Percentiles rank a stretch among this genome's conserved stretches.
Evolutionary conservation across 148 eudicot genomes (phyloP).

Genomic region (Polygonum aviculare): DNA sequence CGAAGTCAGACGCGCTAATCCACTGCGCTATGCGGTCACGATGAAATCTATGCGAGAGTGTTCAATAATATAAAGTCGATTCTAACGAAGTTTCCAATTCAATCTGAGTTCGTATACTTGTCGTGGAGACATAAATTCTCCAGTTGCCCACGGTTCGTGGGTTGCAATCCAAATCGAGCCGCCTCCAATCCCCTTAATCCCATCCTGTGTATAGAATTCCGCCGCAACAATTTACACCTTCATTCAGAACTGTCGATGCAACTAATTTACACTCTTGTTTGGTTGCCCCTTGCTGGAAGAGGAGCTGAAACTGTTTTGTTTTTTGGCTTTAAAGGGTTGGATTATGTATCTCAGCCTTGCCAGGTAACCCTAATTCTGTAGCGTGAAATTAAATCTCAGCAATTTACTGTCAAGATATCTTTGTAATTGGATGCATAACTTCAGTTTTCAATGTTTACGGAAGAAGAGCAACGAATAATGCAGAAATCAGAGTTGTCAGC

Average conservation of each 20-base stretch:
- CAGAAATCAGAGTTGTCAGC: not conserved
- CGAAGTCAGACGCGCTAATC: slow-evolving; percentile 15
- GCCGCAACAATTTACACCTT: too few relatives aligned
- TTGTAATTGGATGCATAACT: not conserved
- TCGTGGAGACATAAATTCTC: too few relatives aligned
- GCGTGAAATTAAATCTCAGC: not conserved
- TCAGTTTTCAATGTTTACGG: not conserved
- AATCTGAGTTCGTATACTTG: too few relatives aligned
- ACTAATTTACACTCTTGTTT: too few relatives aligned
- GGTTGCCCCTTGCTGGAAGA: not conserved
- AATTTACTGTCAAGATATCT: not conserved
- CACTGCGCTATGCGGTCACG: slow-evolving; percentile 1
- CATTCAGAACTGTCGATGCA: too few relatives aligned
- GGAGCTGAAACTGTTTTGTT: not conserved
- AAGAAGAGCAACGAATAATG: not conserved
- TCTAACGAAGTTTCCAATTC: too few relatives aligned
- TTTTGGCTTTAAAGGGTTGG: not conserved
- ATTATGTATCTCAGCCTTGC: not conserved
- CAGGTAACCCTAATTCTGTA: not conserved
- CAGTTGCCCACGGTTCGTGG: too few relatives aligned
- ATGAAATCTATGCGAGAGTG: not conserved
- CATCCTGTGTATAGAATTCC: too few relatives aligned
- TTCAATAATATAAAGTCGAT: too few relatives aligned
- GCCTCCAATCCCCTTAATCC: too few relatives aligned
- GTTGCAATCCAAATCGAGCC: too few relatives aligned